Evolutionary conservation across 805 yeast genomes (phyloP).

Genomic region (Yamadazyma ubonensis): DNA sequence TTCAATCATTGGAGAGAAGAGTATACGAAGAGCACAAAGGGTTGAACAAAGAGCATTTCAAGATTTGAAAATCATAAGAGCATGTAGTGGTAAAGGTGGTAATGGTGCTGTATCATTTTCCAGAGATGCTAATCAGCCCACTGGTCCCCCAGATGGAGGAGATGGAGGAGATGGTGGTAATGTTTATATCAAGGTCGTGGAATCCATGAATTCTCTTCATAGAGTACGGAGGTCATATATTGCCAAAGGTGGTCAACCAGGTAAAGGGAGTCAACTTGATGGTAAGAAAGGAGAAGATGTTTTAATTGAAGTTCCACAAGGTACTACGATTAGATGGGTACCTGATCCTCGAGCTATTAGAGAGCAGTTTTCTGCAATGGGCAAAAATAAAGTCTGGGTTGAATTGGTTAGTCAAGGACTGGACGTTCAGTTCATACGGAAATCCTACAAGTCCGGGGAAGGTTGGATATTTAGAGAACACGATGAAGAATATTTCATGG

Average conservation of each 20-base stretch:
- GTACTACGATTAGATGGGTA: slow-evolving; percentile 83
- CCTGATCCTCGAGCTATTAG: slow-evolving; percentile 61
- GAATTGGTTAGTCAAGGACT: slow-evolving; percentile 9
- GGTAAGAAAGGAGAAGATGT: slow-evolving; percentile 84
- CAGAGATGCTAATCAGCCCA: slow-evolving; percentile 78
- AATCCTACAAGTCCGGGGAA: slow-evolving; percentile 62
- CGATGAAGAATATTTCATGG: slow-evolving; percentile 66
- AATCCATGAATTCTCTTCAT: slow-evolving; percentile 69
- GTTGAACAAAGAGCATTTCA: slow-evolving; percentile 41
- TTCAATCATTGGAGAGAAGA: slow-evolving; percentile 33
- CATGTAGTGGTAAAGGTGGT: slow-evolving; percentile 84
- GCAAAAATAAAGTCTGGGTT: slow-evolving; percentile 11
- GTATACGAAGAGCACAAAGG: slow-evolving; percentile 27
- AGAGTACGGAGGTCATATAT: slow-evolving; percentile 62
- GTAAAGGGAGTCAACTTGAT: slow-evolving; percentile 74
- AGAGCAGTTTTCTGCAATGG: slow-evolving; percentile 21
- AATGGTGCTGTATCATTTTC: slow-evolving; percentile 83
- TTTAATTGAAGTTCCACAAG: slow-evolving; percentile 84
- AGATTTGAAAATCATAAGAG: slow-evolving; percentile 66
- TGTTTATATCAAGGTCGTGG: slow-evolving; percentile 77
- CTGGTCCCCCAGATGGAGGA: slow-evolving; percentile 99
- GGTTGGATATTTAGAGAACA: slow-evolving; percentile 90
- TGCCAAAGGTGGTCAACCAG: slow-evolving; percentile 72
- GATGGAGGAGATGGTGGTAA: slow-evolving; percentile 96
- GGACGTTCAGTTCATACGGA: slow-evolving; percentile 58